Base-by-base conservation (phyloP, 2,329 filamentous ascomycete species). In the Onygena corvina region DNA sequence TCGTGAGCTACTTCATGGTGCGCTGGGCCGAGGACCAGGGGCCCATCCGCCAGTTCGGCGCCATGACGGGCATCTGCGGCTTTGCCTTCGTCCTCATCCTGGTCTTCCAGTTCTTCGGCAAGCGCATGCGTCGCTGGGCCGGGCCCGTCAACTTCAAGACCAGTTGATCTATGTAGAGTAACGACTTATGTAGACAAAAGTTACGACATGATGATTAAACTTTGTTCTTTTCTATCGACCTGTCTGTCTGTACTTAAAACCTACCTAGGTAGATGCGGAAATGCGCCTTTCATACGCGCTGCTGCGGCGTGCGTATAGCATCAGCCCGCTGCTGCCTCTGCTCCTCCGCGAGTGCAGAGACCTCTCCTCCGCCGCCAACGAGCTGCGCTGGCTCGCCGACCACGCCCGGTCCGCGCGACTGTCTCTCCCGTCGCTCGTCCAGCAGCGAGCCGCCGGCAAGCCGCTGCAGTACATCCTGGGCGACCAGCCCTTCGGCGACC, bases 401-500 rank as follows among this genome's bases (percentile, higher is more conserved):
- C 61, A 64, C 52, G 65, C 64, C 3, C 31, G 62, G 7, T 52
- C 38, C 44, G 18, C 31, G 47, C 6, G 5, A 11, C 27, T 3
- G 4, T 2, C 20, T 0, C 11, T n/a, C n/a, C 38, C n/a, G 21
- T 18, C 21, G 12, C 23, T 70, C 59, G 74, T 67, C 48, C 47
- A 47, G 16, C 57, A 62, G 40, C 68, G 79, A 51, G 67, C 73
- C 2, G 64, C 57, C n/a, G 87, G 87, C 1, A 76, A 81, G 51
- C 92, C 92, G 1, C 67, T 98, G 29, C 92, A 96, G 64, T 96
- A 96, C 62, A 75, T 96, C 18, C 70, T 98, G 1, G 88, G 88
- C 2, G 81, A 81, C 3, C 88, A 95, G 63, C 92, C 84, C 1
- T 96, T 98, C 67, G 90, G 89, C 0, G 70, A 79, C 3, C 67